Conservation (phyloP, 2,329 filamentous ascomycete species). For the Aureobasidium sp. region DNA sequence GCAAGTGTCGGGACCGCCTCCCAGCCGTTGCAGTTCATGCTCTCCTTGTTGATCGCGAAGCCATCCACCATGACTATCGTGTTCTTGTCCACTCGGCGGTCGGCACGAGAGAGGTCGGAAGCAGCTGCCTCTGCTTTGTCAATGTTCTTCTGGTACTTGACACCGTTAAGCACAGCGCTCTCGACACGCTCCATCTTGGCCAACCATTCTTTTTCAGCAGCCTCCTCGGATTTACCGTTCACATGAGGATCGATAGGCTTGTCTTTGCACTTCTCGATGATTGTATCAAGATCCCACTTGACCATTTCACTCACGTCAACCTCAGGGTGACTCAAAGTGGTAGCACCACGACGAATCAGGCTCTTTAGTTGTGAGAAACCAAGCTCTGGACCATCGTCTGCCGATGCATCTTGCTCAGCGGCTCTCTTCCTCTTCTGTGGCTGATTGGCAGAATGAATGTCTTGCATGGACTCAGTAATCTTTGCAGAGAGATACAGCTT, state of each 20-base stretch:
- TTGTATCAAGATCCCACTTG: conserved; percentile 49
- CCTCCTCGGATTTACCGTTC: conserved; percentile 26
- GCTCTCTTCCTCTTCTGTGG: conserved; percentile 27
- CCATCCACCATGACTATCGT: conserved; percentile 50
- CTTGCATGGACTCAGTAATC: conserved; percentile 51
- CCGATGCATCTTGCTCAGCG: conserved; percentile 15
- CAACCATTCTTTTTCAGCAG: conserved; percentile 50
- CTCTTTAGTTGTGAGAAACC: conserved; percentile 46
- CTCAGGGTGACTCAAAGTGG: conserved; percentile 44
- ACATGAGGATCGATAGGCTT: conserved; percentile 37
- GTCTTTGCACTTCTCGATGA: conserved; percentile 47
- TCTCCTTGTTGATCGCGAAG: conserved; percentile 49
- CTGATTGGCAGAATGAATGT: conserved; percentile 36
- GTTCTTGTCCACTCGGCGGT: conserved; percentile 48
- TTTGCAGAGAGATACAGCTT: conserved; percentile 55
- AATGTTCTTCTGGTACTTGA: conserved; percentile 39
- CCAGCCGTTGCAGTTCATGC: conserved; percentile 44
- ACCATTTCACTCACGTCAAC: conserved; percentile 50
- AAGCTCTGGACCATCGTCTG: conserved; percentile 42
- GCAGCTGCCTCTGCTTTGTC: conserved; percentile 25
- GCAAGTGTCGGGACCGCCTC: conserved; percentile 51
- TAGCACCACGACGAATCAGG: conserved; percentile 46
- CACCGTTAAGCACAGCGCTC: conserved; percentile 50
- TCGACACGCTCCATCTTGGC: conserved; percentile 49
- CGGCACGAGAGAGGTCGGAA: conserved; percentile 30